A percentile compares a stretch with the other conserved stretches of the same genome.
Conservation (phyloP, 148 eudicot species). For the Gaultheria prostrata region DNA sequence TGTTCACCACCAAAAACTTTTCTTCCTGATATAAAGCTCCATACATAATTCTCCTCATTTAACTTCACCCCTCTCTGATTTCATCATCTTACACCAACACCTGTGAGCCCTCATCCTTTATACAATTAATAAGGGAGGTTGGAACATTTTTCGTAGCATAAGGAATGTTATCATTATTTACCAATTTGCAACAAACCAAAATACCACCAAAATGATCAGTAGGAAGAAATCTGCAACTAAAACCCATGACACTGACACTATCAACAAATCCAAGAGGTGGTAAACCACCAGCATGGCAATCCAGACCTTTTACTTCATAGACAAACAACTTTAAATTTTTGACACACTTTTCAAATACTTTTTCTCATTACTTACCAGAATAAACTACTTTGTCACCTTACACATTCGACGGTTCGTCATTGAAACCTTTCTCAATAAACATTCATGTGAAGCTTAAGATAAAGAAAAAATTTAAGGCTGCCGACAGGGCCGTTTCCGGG, state of each 20-base stretch:
- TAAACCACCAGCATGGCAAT: neutral
- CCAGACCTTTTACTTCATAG: neutral
- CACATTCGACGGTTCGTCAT: neutral
- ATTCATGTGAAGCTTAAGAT: neutral
- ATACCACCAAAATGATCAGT: neutral
- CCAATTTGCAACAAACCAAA: neutral
- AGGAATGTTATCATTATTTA: neutral
- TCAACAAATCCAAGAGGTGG: neutral
- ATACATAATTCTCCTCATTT: neutral
- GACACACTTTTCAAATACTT: neutral
- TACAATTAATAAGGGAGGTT: neutral
- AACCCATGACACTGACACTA: neutral
- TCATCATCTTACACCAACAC: neutral
- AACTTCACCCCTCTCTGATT: conserved; percentile 1
- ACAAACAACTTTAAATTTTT: neutral
- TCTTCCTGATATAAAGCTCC: neutral
- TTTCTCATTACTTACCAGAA: neutral
- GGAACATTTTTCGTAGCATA: neutral
- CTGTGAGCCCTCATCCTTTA: neutral
- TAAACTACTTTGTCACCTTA: neutral
- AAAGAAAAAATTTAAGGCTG: neutral
- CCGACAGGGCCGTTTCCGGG: neutral
- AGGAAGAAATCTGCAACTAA: neutral
- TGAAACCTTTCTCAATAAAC: neutral
- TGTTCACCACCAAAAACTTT: conserved; percentile 2